phyloP scores from a whole-genome alignment of 306 rosid species.

The Mimosa pudica region DNA sequence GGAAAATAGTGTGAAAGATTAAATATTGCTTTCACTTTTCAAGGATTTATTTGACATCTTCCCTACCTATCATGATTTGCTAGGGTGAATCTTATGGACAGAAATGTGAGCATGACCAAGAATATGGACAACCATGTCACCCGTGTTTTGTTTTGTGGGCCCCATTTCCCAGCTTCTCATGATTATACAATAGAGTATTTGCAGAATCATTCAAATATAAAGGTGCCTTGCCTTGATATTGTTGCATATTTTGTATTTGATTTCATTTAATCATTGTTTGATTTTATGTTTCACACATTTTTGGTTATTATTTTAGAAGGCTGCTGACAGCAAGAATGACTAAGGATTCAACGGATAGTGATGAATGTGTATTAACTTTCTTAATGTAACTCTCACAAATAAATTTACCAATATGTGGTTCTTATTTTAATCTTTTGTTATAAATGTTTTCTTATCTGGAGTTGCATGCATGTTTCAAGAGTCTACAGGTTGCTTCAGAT shows the following conservation, averaged over 20 bases:
- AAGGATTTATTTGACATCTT: constrained; percentile 4
- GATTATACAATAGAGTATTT: constrained; percentile 65
- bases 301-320: neutral
- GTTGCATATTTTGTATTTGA: neutral
- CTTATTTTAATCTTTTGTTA: neutral
- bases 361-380: neutral
- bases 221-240: constrained; percentile 47
- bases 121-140: constrained; percentile 40
- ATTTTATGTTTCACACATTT: neutral
- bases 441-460: neutral
- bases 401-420: neutral
- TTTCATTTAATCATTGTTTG: no score
- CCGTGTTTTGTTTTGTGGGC: constrained; percentile 77
- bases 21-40: neutral
- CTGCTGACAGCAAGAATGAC: neutral
- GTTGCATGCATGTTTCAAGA: neutral
- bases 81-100: constrained; percentile 36
- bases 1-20: neutral
- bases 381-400: neutral
- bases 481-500: neutral
- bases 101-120: constrained; percentile 34
- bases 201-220: constrained; percentile 55
- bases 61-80: neutral
- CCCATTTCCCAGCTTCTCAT: constrained; percentile 63
- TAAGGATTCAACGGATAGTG: neutral